These are phyloP conservation scores for Cynara cardunculus DNA, from an alignment of 129 eudicot species.

Conservation along the genomic window DNA sequence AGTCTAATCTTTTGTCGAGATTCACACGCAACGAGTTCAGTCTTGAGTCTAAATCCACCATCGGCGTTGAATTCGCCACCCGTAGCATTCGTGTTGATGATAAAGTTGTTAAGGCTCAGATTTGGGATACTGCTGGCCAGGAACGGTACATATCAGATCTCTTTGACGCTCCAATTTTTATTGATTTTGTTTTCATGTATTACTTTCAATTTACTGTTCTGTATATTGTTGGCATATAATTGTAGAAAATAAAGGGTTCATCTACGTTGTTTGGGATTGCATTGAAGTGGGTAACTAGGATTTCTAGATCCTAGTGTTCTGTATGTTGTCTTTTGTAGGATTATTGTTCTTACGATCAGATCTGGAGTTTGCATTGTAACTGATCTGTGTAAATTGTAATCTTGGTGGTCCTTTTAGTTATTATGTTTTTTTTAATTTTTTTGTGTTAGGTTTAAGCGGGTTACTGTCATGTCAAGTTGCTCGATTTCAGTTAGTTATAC, in stretches of 20 bases:
- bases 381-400: not conserved
- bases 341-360: slow-evolving; percentile 12
- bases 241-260: not conserved
- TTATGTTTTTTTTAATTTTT: not conserved
- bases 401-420: not conserved
- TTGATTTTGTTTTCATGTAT: not conserved
- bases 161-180: not conserved
- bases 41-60: slow-evolving; percentile 64
- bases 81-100: slow-evolving; percentile 55
- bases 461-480: not conserved
- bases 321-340: not conserved
- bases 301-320: slow-evolving; percentile 5
- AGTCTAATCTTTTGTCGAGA: slow-evolving; percentile 48
- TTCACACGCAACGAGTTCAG: slow-evolving; percentile 67
- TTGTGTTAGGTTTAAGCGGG: not conserved
- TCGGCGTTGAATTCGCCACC: slow-evolving; percentile 65
- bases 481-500: not conserved
- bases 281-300: not conserved
- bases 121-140: slow-evolving; percentile 72
- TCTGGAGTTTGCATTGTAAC: slow-evolving; percentile 14
- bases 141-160: slow-evolving; percentile 40
- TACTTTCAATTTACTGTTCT: not conserved
- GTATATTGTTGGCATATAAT: not conserved
- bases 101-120: slow-evolving; percentile 70
- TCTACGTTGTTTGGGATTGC: not conserved